Base-by-base conservation (phyloP, 163 green algal genomes). In the Chlorella variabilis region DNA sequence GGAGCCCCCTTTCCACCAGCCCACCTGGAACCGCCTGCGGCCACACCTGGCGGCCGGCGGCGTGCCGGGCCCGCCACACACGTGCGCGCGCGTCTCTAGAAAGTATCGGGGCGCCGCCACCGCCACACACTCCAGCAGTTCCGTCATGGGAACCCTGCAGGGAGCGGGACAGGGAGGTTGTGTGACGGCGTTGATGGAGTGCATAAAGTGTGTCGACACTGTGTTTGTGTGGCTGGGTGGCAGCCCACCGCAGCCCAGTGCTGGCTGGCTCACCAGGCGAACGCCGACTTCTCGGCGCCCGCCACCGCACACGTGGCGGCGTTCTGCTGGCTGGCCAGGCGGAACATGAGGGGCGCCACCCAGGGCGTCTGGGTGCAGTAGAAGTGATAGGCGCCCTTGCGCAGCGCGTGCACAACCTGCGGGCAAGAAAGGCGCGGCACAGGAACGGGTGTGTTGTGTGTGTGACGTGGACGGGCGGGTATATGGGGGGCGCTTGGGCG, bases 191-290 rank as follows among this genome's bases (percentile, higher is more conserved):
- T n/a, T n/a, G n/a, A n/a, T n/a, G n/a, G n/a, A n/a, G n/a, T n/a
- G n/a, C n/a, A n/a, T n/a, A n/a, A n/a, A n/a, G n/a, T n/a, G n/a
- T n/a, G n/a, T n/a, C n/a, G n/a, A n/a, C n/a, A n/a, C n/a, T n/a
- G n/a, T n/a, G n/a, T n/a, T n/a, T n/a, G n/a, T n/a, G n/a, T n/a
- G n/a, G n/a, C n/a, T n/a, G n/a, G n/a, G n/a, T n/a, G n/a, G n/a
- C n/a, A n/a, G n/a, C n/a, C n/a, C n/a, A n/a, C n/a, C n/a, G n/a
- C n/a, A n/a, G n/a, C n/a, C n/a, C n/a, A n/a, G n/a, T n/a, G n/a
- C n/a, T n/a, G n/a, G n/a, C n/a, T n/a, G n/a, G 21, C 84, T 58
- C 77, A 90, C 86, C 86, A 90, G 0, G 86, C 86, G 78, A 89
- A 89, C 1, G 84, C 84, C 20, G 78, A 83, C 73, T 90, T 90